phyloP scores from a whole-genome alignment of 2,329 filamentous ascomycete species.

The Paecilomyces dactylethromorphus region DNA sequence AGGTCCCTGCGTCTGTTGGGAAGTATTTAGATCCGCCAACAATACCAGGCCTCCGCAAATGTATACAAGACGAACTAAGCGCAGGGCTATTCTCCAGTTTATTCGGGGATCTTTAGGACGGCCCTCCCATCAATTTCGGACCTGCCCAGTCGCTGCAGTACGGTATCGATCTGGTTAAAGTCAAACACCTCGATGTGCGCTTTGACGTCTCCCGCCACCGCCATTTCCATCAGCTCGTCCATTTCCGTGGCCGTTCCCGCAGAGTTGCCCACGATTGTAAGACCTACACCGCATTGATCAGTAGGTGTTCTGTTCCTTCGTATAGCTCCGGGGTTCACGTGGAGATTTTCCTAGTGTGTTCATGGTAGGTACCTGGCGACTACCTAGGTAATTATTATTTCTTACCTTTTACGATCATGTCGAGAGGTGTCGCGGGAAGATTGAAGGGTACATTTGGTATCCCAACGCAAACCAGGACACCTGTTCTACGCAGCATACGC shows the following conservation, averaged over 20 bases:
- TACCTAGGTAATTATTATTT: too few relatives aligned
- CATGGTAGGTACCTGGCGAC: neutral
- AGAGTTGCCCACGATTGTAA: constrained; percentile 42
- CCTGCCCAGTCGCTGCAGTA: constrained; percentile 26
- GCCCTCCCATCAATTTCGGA: constrained; percentile 33
- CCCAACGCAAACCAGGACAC: constrained; percentile 43
- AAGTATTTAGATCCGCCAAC: neutral
- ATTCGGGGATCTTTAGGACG: constrained; percentile 27
- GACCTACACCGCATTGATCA: constrained; percentile 16
- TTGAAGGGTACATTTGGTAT: constrained; percentile 38
- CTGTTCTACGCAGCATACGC: constrained; percentile 37
- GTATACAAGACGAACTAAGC: neutral
- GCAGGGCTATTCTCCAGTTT: neutral
- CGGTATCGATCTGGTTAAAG: constrained; percentile 26
- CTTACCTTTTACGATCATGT: constrained; percentile 41
- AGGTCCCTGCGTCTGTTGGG: too few relatives aligned
- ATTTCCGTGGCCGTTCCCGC: constrained; percentile 40
- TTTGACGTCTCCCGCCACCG: constrained; percentile 35
- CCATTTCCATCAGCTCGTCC: constrained; percentile 40
- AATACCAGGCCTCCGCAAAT: neutral
- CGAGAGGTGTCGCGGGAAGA: constrained; percentile 41
- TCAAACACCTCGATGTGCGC: constrained; percentile 30
- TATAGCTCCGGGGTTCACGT: neutral
- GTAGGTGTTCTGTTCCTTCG: neutral
- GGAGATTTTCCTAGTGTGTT: neutral